Base-by-base conservation (phyloP, 306 rosid genomes). In the Ceratonia siliqua region DNA sequence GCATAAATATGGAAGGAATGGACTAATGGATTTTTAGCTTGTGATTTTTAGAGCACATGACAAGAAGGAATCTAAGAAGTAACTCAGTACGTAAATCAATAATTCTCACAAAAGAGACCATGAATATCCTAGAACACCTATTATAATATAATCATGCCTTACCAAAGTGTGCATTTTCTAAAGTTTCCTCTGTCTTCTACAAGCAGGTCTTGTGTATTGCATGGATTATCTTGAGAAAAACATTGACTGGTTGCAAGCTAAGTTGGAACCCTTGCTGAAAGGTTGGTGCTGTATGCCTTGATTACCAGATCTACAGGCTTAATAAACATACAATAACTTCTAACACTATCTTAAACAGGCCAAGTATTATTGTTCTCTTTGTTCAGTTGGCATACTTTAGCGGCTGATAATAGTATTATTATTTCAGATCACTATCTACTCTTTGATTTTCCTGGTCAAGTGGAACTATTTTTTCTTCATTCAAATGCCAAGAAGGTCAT, bases 381-480 rank as follows among this genome's bases (percentile, higher is more conserved):
- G 74, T 27, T 70, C 73, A 22, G 63, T 63, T 45, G 48, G 64
- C 18, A 52, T 36, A 20, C 39, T 78, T 3, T 35, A 54, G 22
- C 27, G n/a, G 52, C 59, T 84, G 43, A 77, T 78, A 53, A 67
- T 84, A 53, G 10, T 69, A 74, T 67, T 65, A 46, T 72, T 42
- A 73, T 75, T 85, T 86, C 92, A 94, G 98, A 91, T 91, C 97
- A 87, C 71, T 94, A 94, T 82, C 81, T 94, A 62, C 98, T 94
- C 73, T 94, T 94, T 87, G 98, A 94, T 86, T 92, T 94, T 78
- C 98, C 98, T 12, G 97, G 97, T 45, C 98, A 94, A 86, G 98
- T 91, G 62, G 97, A 94, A 80, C 84, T 94, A 12, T 94, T 94
- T 84, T 87, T 86, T 43, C 93, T 94, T 79, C 92, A 94, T 78